These are phyloP conservation scores for Botrytis deweyae DNA, from an alignment of 2,329 filamentous ascomycete genomes.

Conservation along the genomic window DNA sequence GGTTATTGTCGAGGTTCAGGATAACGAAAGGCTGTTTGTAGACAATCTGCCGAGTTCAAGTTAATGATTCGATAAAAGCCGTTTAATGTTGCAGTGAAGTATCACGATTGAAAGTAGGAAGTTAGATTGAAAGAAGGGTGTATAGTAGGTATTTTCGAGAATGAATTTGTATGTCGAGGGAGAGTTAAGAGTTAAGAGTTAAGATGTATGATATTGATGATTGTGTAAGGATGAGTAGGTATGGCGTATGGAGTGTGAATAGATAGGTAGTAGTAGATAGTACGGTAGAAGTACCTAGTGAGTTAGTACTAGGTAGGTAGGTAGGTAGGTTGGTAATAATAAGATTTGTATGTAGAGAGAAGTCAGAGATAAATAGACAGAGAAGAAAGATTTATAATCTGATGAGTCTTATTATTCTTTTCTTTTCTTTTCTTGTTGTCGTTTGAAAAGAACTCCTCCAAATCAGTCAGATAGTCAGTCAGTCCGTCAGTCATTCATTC, in stretches of 20 bases:
- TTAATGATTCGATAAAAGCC: neutral
- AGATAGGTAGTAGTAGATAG: neutral
- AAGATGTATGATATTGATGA: neutral
- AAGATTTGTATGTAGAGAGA: neutral
- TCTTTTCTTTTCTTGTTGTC: neutral
- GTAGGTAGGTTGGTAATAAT: neutral
- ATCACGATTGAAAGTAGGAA: neutral
- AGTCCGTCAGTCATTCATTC: neutral
- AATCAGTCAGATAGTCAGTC: neutral
- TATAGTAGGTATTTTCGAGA: neutral
- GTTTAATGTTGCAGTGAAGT: neutral
- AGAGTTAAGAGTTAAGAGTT: neutral
- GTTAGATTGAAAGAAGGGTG: neutral
- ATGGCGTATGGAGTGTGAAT: constrained; percentile 6
- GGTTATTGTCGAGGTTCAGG: constrained; percentile 17
- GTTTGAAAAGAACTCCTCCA: neutral
- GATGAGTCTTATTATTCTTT: neutral
- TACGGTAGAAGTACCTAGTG: neutral
- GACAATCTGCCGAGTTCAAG: constrained; percentile 18
- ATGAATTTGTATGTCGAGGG: neutral
- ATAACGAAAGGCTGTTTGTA: constrained; percentile 16
- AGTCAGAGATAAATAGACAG: neutral
- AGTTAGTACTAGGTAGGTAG: neutral
- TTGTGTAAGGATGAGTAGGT: constrained; percentile 1
- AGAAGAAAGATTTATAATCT: neutral